A percentile compares a stretch with the other conserved stretches of the same genome.
Evolutionary conservation across 441 rosid species (phyloP).

Genomic region (Erodium texanum): DNA sequence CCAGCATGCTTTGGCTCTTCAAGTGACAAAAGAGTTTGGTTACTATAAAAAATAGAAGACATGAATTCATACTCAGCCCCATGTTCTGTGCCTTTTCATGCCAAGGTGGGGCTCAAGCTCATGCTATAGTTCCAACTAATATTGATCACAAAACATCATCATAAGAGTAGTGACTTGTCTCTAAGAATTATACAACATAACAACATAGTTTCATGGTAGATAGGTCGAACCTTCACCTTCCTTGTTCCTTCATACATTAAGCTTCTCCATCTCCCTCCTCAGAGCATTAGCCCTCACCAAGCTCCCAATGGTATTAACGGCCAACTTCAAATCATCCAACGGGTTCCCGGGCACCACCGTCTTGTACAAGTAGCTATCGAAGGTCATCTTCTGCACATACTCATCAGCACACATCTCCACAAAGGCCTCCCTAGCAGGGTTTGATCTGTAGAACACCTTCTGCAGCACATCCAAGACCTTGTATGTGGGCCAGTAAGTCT

Average conservation of each 20-base stretch:
- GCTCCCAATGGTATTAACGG: slow-evolving; percentile 84
- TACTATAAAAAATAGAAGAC: too few relatives aligned
- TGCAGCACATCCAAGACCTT: slow-evolving; percentile 82
- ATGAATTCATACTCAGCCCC: too few relatives aligned
- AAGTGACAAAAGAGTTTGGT: too few relatives aligned
- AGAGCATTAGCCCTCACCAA: slow-evolving; percentile 91
- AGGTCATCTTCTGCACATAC: slow-evolving; percentile 95
- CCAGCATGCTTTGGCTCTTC: too few relatives aligned
- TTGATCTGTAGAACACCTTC: slow-evolving; percentile 78
- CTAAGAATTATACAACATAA: neutral
- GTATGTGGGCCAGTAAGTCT: slow-evolving; percentile 86
- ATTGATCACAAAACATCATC: too few relatives aligned
- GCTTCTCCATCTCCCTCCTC: slow-evolving; percentile 75
- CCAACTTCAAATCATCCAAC: slow-evolving; percentile 72
- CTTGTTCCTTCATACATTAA: slow-evolving; percentile 32
- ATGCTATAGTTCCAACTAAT: too few relatives aligned
- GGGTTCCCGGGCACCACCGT: slow-evolving; percentile 77
- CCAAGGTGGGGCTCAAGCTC: too few relatives aligned
- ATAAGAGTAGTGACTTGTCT: neutral
- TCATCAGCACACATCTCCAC: slow-evolving; percentile 86
- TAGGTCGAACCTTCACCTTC: neutral
- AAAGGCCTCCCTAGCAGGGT: slow-evolving; percentile 85
- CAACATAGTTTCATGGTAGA: neutral
- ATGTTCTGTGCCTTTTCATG: too few relatives aligned
- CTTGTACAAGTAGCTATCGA: slow-evolving; percentile 84